A percentile compares a stretch with the other conserved stretches of the same genome.
These are phyloP conservation scores for Fusarium stilboides DNA, from an alignment of 2,329 filamentous ascomycete genomes.

Conservation along the genomic window DNA sequence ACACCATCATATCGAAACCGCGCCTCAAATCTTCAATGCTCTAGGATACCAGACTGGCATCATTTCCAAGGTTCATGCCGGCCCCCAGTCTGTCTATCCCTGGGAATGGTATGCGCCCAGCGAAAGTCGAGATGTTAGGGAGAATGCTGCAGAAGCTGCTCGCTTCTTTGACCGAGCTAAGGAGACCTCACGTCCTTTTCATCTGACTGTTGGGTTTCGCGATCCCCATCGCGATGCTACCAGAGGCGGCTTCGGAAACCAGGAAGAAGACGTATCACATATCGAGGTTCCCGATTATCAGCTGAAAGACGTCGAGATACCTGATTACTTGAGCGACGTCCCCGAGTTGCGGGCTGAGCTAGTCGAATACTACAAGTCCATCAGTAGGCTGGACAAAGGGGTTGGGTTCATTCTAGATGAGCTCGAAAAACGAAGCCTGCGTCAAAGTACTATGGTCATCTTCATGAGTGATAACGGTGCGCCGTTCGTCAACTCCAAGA, in stretches of 20 bases:
- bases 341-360: constrained; percentile 59
- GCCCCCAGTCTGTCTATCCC: constrained; percentile 5
- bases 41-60: constrained; percentile 10
- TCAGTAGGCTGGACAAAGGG: constrained; percentile 59
- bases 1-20: constrained; percentile 58
- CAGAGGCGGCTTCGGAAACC: constrained; percentile 61
- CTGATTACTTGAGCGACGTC: constrained; percentile 55
- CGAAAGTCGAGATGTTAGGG: constrained; percentile 3
- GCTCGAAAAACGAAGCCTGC: constrained; percentile 51
- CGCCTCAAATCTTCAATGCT: background rate
- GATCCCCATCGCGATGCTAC: constrained; percentile 64
- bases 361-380: constrained; percentile 59
- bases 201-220: constrained; percentile 62
- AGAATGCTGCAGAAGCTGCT: constrained; percentile 1
- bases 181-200: constrained; percentile 53
- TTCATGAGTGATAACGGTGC: constrained; percentile 65
- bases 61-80: constrained; percentile 16
- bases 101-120: constrained; percentile 6
- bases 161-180: constrained; percentile 8
- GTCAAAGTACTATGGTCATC: constrained; percentile 58
- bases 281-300: constrained; percentile 42
- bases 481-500: constrained; percentile 66
- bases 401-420: constrained; percentile 58
- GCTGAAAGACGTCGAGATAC: constrained; percentile 48
- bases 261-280: too few relatives aligned